phyloP scores from a whole-genome alignment of 1,284 basidiomycete species.

The Hypsizygus ulmarius region DNA sequence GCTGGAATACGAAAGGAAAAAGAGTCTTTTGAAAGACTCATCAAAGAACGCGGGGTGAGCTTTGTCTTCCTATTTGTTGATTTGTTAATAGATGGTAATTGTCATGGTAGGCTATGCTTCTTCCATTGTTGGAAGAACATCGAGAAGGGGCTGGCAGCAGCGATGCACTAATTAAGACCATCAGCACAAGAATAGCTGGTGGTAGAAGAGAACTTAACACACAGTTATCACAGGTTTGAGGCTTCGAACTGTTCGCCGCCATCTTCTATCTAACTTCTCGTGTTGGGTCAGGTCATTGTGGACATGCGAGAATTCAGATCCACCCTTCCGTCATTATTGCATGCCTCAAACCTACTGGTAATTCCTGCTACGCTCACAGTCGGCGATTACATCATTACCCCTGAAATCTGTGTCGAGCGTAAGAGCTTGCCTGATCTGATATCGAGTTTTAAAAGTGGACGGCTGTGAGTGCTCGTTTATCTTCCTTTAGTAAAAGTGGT shows the following conservation, averaged over 20 bases:
- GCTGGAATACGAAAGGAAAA: slow-evolving; percentile 89
- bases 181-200: slow-evolving; percentile 86
- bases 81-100: slow-evolving; percentile 4
- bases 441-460: slow-evolving; percentile 89
- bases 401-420: slow-evolving; percentile 94
- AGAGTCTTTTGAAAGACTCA: slow-evolving; percentile 91
- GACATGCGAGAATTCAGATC: slow-evolving; percentile 98
- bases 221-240: slow-evolving; percentile 67
- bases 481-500: neutral
- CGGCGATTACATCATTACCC: slow-evolving; percentile 94
- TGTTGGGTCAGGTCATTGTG: slow-evolving; percentile 73
- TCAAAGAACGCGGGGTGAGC: slow-evolving; percentile 87
- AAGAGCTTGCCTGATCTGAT: slow-evolving; percentile 93
- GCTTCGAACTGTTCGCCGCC: slow-evolving; percentile 7
- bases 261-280: neutral
- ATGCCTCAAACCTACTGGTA: slow-evolving; percentile 80
- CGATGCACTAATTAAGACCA: slow-evolving; percentile 77
- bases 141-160: slow-evolving; percentile 30
- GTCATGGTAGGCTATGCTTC: slow-evolving; percentile 74
- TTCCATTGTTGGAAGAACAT: slow-evolving; percentile 83
- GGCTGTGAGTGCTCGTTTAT: slow-evolving; percentile 64
- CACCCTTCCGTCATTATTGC: slow-evolving; percentile 86
- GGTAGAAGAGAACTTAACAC: slow-evolving; percentile 69
- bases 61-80: neutral
- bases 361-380: slow-evolving; percentile 91